These are phyloP conservation scores for Vicia villosa DNA, from an alignment of 306 rosid genomes.

Conservation along the genomic window DNA sequence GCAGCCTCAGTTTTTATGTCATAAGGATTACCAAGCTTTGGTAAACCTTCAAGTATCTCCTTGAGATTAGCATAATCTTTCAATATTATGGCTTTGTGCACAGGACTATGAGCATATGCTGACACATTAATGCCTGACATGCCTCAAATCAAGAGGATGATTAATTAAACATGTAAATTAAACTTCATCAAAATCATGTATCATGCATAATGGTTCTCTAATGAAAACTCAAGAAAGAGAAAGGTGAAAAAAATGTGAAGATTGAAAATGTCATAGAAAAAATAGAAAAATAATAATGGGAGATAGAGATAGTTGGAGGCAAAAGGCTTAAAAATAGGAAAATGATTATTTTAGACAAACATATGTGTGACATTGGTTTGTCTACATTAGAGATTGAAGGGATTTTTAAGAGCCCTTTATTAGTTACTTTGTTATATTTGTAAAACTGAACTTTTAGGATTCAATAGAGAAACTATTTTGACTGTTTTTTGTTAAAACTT, in stretches of 20 bases:
- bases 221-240: slow-evolving; percentile 9
- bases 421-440: no score
- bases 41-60: slow-evolving; percentile 56
- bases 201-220: slow-evolving; percentile 22
- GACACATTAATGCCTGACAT: slow-evolving; percentile 73
- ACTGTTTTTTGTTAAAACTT: no score
- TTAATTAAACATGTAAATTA: no score
- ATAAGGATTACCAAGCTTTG: slow-evolving; percentile 57
- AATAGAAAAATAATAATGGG: slow-evolving; percentile 33
- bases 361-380: slow-evolving; percentile 24
- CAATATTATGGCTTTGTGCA: slow-evolving; percentile 66
- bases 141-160: slow-evolving; percentile 43
- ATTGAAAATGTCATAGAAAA: slow-evolving; percentile 35
- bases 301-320: slow-evolving; percentile 4
- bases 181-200: no score
- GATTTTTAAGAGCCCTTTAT: background rate
- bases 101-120: slow-evolving; percentile 73
- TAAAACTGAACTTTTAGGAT: no score
- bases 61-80: slow-evolving; percentile 67
- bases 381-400: background rate
- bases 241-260: background rate
- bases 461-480: no score
- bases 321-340: slow-evolving; percentile 22
- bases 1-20: slow-evolving; percentile 65
- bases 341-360: slow-evolving; percentile 10